Conservation (phyloP, 106 monocot genomes). For the Chionographis japonica region DNA sequence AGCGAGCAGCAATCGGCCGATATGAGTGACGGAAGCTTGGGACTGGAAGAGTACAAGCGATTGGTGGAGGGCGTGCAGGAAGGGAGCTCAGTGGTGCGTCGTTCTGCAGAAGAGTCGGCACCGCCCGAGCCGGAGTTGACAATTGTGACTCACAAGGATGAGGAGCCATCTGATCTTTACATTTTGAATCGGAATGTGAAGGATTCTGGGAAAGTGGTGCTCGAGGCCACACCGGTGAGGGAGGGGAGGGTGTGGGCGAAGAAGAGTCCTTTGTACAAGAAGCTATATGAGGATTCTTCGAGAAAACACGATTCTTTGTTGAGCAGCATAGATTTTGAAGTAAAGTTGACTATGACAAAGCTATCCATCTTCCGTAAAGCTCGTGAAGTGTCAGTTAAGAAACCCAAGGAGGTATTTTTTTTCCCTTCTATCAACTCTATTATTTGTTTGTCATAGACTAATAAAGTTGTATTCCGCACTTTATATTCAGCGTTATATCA, state of each 20-base stretch:
- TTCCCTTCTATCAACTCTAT: background rate
- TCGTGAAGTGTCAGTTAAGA: slow-evolving; percentile 14
- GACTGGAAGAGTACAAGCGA: slow-evolving; percentile 52
- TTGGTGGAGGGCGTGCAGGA: slow-evolving; percentile 28
- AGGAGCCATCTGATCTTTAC: background rate
- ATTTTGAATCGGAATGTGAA: slow-evolving; percentile 9
- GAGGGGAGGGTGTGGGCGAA: slow-evolving; percentile 17
- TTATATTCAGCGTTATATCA: too few species aligned
- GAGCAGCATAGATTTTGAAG: slow-evolving; percentile 50
- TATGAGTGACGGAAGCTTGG: slow-evolving; percentile 8
- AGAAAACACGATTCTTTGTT: slow-evolving; percentile 38
- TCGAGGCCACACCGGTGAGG: slow-evolving; percentile 17
- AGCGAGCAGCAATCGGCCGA: background rate
- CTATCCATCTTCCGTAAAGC: slow-evolving; percentile 21
- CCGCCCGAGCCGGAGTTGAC: slow-evolving; percentile 15
- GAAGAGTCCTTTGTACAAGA: slow-evolving; percentile 59
- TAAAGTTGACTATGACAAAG: slow-evolving; percentile 48
- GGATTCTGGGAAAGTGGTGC: slow-evolving; percentile 7
- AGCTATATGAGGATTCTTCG: slow-evolving; percentile 43
- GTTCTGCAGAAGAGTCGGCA: background rate
- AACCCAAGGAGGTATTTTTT: slow-evolving; percentile 39
- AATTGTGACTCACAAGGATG: background rate
- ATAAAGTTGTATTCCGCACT: too few species aligned
- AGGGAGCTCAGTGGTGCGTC: background rate
- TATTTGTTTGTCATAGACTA: too few species aligned